phyloP scores from a whole-genome alignment of 192 early-diverging fungal genomes.

The Paraglomus occultum region DNA sequence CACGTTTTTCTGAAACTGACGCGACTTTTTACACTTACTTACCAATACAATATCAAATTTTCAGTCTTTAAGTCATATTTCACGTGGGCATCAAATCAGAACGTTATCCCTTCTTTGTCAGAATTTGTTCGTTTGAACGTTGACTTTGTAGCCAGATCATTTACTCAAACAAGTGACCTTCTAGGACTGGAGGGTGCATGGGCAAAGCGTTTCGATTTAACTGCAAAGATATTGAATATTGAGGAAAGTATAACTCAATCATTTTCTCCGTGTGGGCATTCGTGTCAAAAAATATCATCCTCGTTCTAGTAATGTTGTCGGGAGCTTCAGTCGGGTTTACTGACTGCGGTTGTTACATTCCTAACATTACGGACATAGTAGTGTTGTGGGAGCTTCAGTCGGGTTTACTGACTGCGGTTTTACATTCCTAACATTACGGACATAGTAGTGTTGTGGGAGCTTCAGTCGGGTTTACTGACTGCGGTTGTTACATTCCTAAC shows the following conservation, averaged over 20 bases:
- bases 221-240: slow-evolving; percentile 12
- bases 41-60: slow-evolving; percentile 22
- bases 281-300: too few species aligned
- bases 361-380: not conserved
- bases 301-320: not conserved
- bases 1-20: slow-evolving; percentile 19
- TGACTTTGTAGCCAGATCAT: slow-evolving; percentile 3
- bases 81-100: not conserved
- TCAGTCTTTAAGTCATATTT: slow-evolving; percentile 24
- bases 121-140: slow-evolving; percentile 13
- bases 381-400: slow-evolving; percentile 17
- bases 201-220: slow-evolving; percentile 17
- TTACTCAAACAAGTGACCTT: slow-evolving; percentile 11
- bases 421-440: not conserved
- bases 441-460: not conserved
- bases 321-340: slow-evolving; percentile 3
- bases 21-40: slow-evolving; percentile 15
- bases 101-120: slow-evolving; percentile 8
- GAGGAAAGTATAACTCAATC: not conserved
- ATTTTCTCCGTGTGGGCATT: slow-evolving; percentile 1
- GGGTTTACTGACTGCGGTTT: slow-evolving; percentile 21
- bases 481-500: not conserved
- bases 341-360: slow-evolving; percentile 8
- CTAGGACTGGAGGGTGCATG: slow-evolving; percentile 6
- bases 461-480: slow-evolving; percentile 11